Conservation (phyloP, 768 basidiomycete genomes). For the Rhodotorula toruloides region DNA sequence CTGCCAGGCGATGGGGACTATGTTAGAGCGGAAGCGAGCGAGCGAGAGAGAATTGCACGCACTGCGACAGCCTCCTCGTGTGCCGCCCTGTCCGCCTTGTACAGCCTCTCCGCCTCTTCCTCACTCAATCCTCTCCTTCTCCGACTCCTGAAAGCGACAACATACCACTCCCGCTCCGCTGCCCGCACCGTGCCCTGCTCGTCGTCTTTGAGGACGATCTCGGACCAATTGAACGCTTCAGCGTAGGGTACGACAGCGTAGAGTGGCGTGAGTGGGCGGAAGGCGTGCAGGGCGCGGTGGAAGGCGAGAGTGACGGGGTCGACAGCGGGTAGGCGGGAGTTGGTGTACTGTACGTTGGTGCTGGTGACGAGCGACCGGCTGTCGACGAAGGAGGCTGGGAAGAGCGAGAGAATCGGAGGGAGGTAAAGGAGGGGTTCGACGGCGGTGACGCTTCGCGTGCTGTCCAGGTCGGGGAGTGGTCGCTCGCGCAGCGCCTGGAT, state of each 20-base stretch:
- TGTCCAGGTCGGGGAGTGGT: neutral
- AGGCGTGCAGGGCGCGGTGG: slow-evolving; percentile 76
- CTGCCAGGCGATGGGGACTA: neutral
- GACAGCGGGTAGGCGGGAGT: slow-evolving; percentile 74
- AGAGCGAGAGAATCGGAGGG: slow-evolving; percentile 74
- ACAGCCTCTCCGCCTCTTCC: slow-evolving; percentile 56
- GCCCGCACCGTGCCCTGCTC: slow-evolving; percentile 51
- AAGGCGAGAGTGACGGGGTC: slow-evolving; percentile 77
- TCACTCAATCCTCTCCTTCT: slow-evolving; percentile 54
- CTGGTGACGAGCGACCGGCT: slow-evolving; percentile 36
- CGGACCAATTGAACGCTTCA: slow-evolving; percentile 82
- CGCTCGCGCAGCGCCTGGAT: neutral
- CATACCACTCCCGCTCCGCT: slow-evolving; percentile 83
- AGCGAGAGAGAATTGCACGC: slow-evolving; percentile 47
- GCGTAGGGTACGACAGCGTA: slow-evolving; percentile 66
- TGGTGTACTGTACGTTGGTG: slow-evolving; percentile 56
- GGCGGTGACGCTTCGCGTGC: neutral
- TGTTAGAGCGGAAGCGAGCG: neutral
- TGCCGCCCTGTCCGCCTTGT: slow-evolving; percentile 77
- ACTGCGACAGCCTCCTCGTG: slow-evolving; percentile 89
- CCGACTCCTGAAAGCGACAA: slow-evolving; percentile 79
- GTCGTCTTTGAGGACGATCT: slow-evolving; percentile 53
- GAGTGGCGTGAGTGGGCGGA: slow-evolving; percentile 55
- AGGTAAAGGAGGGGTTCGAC: slow-evolving; percentile 56
- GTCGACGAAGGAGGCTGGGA: slow-evolving; percentile 47